Evolutionary conservation across 2,329 filamentous ascomycete species (phyloP).

Genomic region (Colletotrichum chlorophyti): DNA sequence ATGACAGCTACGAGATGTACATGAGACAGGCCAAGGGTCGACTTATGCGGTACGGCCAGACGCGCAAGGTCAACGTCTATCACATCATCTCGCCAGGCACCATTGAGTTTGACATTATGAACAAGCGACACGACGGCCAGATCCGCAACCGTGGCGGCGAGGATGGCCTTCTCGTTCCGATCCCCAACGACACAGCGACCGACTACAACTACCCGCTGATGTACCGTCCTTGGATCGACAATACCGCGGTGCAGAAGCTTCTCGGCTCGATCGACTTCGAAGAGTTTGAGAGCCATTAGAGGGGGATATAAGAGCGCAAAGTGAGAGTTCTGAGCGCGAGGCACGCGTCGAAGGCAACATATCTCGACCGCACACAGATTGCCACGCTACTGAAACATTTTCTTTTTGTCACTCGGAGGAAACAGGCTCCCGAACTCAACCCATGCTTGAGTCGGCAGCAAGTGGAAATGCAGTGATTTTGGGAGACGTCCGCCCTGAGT

Average conservation of each 20-base stretch:
- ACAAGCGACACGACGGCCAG: slow-evolving; percentile 4
- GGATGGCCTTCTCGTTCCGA: background rate
- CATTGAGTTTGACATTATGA: slow-evolving; percentile 48
- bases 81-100: slow-evolving; percentile 46
- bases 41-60: slow-evolving; percentile 47
- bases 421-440: too few relatives aligned
- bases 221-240: slow-evolving; percentile 3
- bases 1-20: slow-evolving; percentile 40
- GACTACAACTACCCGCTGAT: background rate
- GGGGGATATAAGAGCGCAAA: background rate
- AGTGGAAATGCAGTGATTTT: too few relatives aligned
- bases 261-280: slow-evolving; percentile 15
- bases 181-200: background rate
- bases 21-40: slow-evolving; percentile 49
- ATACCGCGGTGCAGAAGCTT: background rate
- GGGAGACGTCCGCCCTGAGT: too few relatives aligned
- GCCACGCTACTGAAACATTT: too few relatives aligned
- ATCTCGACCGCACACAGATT: too few relatives aligned
- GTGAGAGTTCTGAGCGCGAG: too few relatives aligned
- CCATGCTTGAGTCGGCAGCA: too few relatives aligned
- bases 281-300: slow-evolving; percentile 8
- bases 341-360: too few relatives aligned
- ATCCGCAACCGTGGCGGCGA: background rate
- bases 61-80: slow-evolving; percentile 44
- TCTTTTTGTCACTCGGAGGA: too few relatives aligned